Conservation (phyloP, 2,329 filamentous ascomycete species). For the Colletotrichum kahawae region DNA sequence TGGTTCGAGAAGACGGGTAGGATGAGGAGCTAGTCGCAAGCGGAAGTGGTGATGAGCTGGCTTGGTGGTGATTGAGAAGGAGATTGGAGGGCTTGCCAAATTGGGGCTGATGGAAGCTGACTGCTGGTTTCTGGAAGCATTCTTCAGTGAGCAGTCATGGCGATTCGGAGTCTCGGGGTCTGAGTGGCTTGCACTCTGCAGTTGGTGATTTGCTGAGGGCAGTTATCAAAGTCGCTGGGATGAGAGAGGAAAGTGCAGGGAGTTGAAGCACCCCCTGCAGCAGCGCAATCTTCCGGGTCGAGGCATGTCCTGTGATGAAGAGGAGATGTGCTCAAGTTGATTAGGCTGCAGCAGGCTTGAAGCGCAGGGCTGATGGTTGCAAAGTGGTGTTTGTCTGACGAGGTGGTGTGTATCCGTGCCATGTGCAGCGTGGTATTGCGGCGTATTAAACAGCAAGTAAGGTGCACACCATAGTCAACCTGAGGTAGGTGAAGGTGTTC, state of each 20-base stretch:
- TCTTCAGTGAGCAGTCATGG: not conserved
- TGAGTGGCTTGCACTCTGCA: not conserved
- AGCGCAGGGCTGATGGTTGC: not conserved
- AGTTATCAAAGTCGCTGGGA: not conserved
- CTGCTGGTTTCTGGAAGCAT: constrained; percentile 6
- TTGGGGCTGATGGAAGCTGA: not conserved
- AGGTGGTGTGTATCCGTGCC: not conserved
- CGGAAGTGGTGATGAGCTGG: not conserved
- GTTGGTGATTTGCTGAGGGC: not conserved
- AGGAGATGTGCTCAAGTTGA: not conserved
- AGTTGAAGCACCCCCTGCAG: constrained; percentile 9
- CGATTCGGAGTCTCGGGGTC: not conserved
- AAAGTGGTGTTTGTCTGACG: not conserved
- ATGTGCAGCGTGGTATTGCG: not conserved
- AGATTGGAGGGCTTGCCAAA: not conserved
- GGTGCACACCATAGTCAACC: not conserved
- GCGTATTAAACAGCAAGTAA: not conserved
- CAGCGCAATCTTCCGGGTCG: not conserved
- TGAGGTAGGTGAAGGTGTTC: not conserved
- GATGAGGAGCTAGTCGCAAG: not conserved
- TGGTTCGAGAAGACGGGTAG: not conserved
- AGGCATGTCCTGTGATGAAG: not conserved
- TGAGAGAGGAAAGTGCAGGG: not conserved
- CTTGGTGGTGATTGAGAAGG: not conserved
- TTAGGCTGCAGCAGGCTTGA: constrained; percentile 19